A percentile compares a stretch with the other conserved stretches of the same genome.
Evolutionary conservation across 1,139 yeast species (phyloP).

Genomic region (Yamadazyma buinensis): DNA sequence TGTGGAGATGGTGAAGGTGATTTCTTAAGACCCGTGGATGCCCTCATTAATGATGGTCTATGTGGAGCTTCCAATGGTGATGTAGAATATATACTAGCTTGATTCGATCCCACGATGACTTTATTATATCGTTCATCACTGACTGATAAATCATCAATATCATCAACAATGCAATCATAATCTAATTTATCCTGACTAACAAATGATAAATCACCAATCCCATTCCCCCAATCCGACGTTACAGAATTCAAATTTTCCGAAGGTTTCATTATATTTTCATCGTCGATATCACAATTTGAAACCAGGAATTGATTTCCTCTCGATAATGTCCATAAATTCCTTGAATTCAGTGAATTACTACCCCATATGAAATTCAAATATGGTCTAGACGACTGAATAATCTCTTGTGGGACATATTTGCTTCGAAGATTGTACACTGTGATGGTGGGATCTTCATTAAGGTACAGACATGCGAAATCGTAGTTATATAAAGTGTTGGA

Average conservation of each 20-base stretch:
- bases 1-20: constrained; percentile 18
- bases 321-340: constrained; percentile 40
- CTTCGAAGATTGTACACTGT: constrained; percentile 72
- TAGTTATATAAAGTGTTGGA: constrained; percentile 37
- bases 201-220: constrained; percentile 46
- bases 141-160: constrained; percentile 7
- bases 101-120: constrained; percentile 14
- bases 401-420: constrained; percentile 70
- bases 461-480: constrained; percentile 72
- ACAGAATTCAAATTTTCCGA: constrained; percentile 51
- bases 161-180: constrained; percentile 23
- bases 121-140: constrained; percentile 12
- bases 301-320: constrained; percentile 51
- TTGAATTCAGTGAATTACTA: constrained; percentile 17
- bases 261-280: constrained; percentile 45
- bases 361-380: constrained; percentile 47
- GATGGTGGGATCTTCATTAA: constrained; percentile 72
- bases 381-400: constrained; percentile 50
- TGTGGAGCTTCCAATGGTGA: constrained; percentile 24
- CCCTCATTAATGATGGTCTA: constrained; percentile 20
- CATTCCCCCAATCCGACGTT: constrained; percentile 54
- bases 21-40: constrained; percentile 19
- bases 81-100: constrained; percentile 12
- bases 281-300: constrained; percentile 42
- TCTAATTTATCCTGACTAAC: constrained; percentile 50